Base-by-base conservation (phyloP, 140 eudicot genomes). In the Ambrosia hybrid region DNA sequence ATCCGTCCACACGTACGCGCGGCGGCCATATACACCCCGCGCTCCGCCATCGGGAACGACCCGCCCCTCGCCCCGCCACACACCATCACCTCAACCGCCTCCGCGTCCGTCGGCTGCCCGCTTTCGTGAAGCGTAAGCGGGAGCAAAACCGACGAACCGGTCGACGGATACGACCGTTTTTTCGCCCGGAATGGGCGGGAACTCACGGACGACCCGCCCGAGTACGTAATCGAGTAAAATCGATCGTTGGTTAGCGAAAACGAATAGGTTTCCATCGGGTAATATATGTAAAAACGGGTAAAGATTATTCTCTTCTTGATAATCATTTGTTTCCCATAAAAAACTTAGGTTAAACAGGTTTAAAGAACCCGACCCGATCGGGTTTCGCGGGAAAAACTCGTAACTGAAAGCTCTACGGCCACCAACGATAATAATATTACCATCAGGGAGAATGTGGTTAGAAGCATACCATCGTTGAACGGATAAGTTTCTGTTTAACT, bases 11-110 rank as follows among this genome's bases (percentile, higher is more conserved):
- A 93, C 0, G 93, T 73, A 6, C 70, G 69, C 0, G 95, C 78
- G 4, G 97, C 96, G 10, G 84, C 78, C 76, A 79, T 75, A 83
- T 58, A 81, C 0, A 52, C 12, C 0, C 90, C 93, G 8, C n/a
- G 57, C 63, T 37, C 73, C 41, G 95, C 95, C 67, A 76, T 83
- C 1, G 76, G 3, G 65, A 82, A 88, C 30, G 95, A 77, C 3
- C 93, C 95, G 1, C 79, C 78, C 14, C 49, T 34, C 0, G 99
- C 91, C 2, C 99, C 99, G 12, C 99, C 99, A 79, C 99, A 95
- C 1, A 95, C 53, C 95, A 95, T 83, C 12, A 95, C 86, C 78
- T 94, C 99, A 46, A 79, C 91, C 73, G n/a, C 58, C 73, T 4
- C 68, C 68, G 33, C 1, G 3, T 5, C 51, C 33, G 68, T 49